Percentiles rank a stretch among this genome's conserved stretches.
Evolutionary conservation across 1,284 basidiomycete species (phyloP).

Genomic region (Leccinum idahoense): DNA sequence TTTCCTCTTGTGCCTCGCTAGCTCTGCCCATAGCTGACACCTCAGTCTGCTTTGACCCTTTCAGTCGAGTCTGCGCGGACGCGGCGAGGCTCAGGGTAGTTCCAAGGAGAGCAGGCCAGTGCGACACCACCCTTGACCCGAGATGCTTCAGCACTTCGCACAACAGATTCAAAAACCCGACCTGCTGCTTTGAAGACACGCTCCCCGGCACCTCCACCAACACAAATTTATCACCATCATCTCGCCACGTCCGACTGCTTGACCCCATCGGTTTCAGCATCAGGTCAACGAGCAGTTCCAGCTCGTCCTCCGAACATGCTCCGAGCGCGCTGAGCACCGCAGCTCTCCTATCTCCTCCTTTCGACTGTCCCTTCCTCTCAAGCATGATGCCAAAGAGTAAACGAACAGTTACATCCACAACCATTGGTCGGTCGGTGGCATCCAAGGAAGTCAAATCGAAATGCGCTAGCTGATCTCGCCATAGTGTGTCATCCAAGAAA

Average conservation of each 20-base stretch:
- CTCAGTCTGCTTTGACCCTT: constrained; percentile 15
- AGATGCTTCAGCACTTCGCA: constrained; percentile 79
- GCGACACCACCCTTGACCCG: constrained; percentile 60
- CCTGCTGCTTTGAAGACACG: constrained; percentile 65
- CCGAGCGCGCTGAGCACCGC: constrained; percentile 76
- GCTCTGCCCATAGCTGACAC: constrained; percentile 15
- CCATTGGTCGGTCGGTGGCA: constrained; percentile 55
- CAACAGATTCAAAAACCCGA: constrained; percentile 82
- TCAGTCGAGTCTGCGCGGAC: constrained; percentile 51
- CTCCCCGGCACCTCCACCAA: constrained; percentile 29
- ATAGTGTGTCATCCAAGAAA: constrained; percentile 82
- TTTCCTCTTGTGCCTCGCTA: constrained; percentile 32
- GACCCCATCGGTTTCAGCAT: constrained; percentile 81
- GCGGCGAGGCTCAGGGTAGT: constrained; percentile 62
- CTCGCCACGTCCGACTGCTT: constrained; percentile 23
- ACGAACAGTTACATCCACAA: constrained; percentile 75
- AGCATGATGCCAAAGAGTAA: constrained; percentile 89
- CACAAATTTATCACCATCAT: constrained; percentile 20
- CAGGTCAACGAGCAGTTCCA: constrained; percentile 77
- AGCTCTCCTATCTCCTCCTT: constrained; percentile 68
- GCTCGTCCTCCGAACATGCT: constrained; percentile 70
- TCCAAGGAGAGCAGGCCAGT: constrained; percentile 74
- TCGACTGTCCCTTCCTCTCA: constrained; percentile 70
- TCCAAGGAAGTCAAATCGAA: constrained; percentile 69
- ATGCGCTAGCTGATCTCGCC: constrained; percentile 82